These are phyloP conservation scores for Trifolium dubium DNA, from an alignment of 306 rosid genomes.

Conservation along the genomic window DNA sequence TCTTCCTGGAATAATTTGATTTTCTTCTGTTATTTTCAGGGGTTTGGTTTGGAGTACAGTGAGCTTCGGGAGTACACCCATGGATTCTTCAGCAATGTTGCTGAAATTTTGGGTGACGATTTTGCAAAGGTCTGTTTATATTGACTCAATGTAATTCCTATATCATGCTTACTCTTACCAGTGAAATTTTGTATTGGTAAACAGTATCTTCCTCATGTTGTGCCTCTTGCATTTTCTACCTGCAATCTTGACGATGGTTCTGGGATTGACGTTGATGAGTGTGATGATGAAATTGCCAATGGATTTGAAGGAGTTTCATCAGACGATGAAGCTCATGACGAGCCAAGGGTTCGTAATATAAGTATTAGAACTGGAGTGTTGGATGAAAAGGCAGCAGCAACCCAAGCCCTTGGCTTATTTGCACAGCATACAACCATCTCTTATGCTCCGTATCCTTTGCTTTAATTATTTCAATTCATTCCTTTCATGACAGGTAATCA, in stretches of 20 bases:
- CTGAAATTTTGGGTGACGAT: constrained; percentile 87
- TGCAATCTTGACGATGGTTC: constrained; percentile 99
- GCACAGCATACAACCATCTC: constrained; percentile 82
- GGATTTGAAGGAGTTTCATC: constrained; percentile 99
- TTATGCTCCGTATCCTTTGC: constrained; percentile 89
- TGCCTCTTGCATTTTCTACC: constrained; percentile 88
- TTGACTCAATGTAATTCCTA: constrained; percentile 36
- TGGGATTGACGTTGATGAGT: constrained; percentile 86
- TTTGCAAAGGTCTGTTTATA: constrained; percentile 72
- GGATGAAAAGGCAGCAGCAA: constrained; percentile 99
- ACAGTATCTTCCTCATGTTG: constrained; percentile 98
- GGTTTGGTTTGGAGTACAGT: constrained; percentile 88
- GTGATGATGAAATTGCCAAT: constrained; percentile 76
- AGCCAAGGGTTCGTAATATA: constrained; percentile 93
- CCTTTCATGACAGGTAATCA: constrained; percentile 13
- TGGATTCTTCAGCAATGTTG: constrained; percentile 95
- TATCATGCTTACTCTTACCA: constrained; percentile 41
- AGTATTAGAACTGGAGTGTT: constrained; percentile 95
- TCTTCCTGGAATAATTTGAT: constrained; percentile 41
- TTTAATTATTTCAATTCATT: background rate
- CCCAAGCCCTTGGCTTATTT: constrained; percentile 98
- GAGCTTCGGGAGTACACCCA: constrained; percentile 98
- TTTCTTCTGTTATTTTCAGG: constrained; percentile 57
- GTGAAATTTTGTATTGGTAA: constrained; percentile 39
- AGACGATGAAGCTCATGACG: constrained; percentile 97